phyloP scores from a whole-genome alignment of 163 green algal species.

The Botryococcus braunii region DNA sequence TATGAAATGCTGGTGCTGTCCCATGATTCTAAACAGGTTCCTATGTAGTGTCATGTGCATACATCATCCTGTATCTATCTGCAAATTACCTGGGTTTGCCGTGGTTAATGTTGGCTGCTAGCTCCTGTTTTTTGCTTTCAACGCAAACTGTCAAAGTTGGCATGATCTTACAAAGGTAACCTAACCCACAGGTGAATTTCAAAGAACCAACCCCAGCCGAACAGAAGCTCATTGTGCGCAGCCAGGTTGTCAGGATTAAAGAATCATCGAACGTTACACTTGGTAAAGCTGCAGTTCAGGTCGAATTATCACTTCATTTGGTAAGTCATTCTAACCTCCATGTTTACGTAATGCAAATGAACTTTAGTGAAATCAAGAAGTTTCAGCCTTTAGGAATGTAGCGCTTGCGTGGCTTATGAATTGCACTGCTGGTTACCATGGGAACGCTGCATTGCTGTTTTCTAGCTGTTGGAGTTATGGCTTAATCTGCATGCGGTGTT shows the following conservation, averaged over 20 bases:
- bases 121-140: neutral
- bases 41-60: neutral
- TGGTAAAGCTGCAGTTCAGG: constrained; percentile 40
- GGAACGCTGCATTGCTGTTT: too few relatives aligned
- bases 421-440: too few relatives aligned
- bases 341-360: too few relatives aligned
- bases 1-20: constrained; percentile 47
- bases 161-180: neutral
- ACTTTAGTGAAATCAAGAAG: too few relatives aligned
- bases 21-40: constrained; percentile 1
- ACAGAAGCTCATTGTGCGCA: constrained; percentile 49
- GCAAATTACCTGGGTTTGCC: constrained; percentile 1
- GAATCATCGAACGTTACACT: constrained; percentile 25
- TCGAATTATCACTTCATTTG: constrained; percentile 29
- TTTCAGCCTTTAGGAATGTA: too few relatives aligned
- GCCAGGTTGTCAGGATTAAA: constrained; percentile 44
- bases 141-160: neutral
- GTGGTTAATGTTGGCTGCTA: neutral
- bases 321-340: too few relatives aligned
- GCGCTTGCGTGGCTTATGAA: too few relatives aligned
- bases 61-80: neutral
- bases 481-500: too few relatives aligned
- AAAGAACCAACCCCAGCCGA: constrained; percentile 64
- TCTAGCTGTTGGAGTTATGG: too few relatives aligned
- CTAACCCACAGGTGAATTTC: constrained; percentile 46